Base-by-base conservation (phyloP, 345 rosid species). In the Dipteronia sinensis region DNA sequence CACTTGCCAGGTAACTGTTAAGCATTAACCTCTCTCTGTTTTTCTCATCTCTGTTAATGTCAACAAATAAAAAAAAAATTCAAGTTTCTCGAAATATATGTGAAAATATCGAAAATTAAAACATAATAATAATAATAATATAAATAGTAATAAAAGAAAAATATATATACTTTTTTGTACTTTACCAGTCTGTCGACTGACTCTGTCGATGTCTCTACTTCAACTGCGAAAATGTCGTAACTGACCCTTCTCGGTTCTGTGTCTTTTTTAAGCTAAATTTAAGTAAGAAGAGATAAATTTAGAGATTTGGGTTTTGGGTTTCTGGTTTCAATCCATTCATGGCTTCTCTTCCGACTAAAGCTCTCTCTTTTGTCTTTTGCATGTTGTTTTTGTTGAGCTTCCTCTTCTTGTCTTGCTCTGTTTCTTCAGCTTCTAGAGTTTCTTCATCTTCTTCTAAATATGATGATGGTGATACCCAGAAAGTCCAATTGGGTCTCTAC, bases 401-500 rank as follows among this genome's bases (percentile, higher is more conserved):
- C 38, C 38, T 34, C 38, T 34, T 34, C 38, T 34, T 34, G 38
- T 34, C 38, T 34, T 34, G 38, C 62, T 67, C 84, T 25, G 65
- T 78, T 70, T 78, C 77, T 34, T 34, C 38, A 0, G 15, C 78
- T 77, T 84, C 84, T 63, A 31, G n/a, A 34, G 40, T 67, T 63
- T 58, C 76, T 65, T 65, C 67, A 27, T 27, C 27, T 27, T 27
- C 27, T 27, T 27, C 27, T 27, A 27, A 27, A 27, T 27, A 27
- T 27, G 27, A 27, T 19, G 78, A 80, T 7, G 65, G 8, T 81
- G 76, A 75, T 29, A 80, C 92, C 2, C 29, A 66, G 3, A 81
- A 90, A 78, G 97, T 95, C 72, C 79, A 90, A 0, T 27, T 95
- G 69, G 88, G 77, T 7, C 17, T 95, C 1, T 92, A 92, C 84